Percentiles rank a stretch among this genome's conserved stretches.
Conservation (phyloP, 371 early-diverging fungal species). For the Mycotypha africana region DNA sequence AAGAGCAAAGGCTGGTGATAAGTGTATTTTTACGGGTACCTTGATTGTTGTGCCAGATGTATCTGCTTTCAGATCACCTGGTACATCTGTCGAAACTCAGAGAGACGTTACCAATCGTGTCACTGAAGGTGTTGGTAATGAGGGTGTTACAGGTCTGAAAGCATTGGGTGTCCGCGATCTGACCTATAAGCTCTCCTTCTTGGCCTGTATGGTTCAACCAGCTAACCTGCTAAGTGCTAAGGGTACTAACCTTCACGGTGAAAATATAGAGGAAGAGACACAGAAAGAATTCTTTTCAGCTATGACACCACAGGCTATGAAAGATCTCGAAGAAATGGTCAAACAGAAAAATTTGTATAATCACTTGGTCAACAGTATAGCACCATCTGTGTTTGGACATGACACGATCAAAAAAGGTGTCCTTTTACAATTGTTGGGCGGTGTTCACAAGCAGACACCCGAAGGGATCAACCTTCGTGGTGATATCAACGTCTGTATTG, state of each 20-base stretch:
- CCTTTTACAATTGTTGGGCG: constrained; percentile 94
- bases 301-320: constrained; percentile 69
- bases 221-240: constrained; percentile 38
- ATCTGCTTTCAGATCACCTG: constrained; percentile 71
- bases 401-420: constrained; percentile 98
- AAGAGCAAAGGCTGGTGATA: constrained; percentile 97
- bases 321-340: constrained; percentile 73
- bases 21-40: constrained; percentile 88
- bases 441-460: constrained; percentile 91
- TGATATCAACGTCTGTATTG: constrained; percentile 98
- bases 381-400: constrained; percentile 97
- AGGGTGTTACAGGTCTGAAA: constrained; percentile 85
- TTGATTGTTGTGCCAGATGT: constrained; percentile 96
- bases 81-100: constrained; percentile 57
- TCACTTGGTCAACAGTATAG: constrained; percentile 80
- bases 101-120: constrained; percentile 54
- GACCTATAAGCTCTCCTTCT: constrained; percentile 87
- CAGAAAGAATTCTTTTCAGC: constrained; percentile 55
- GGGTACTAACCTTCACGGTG: constrained; percentile 47
- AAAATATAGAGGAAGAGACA: constrained; percentile 55
- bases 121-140: constrained; percentile 63
- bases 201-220: constrained; percentile 80
- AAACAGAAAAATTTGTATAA: constrained; percentile 58
- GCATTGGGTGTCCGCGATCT: constrained; percentile 89
- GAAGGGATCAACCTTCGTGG: constrained; percentile 97